These are phyloP conservation scores for Kuraishia piskuri DNA, from an alignment of 805 yeast species.

Conservation along the genomic window DNA sequence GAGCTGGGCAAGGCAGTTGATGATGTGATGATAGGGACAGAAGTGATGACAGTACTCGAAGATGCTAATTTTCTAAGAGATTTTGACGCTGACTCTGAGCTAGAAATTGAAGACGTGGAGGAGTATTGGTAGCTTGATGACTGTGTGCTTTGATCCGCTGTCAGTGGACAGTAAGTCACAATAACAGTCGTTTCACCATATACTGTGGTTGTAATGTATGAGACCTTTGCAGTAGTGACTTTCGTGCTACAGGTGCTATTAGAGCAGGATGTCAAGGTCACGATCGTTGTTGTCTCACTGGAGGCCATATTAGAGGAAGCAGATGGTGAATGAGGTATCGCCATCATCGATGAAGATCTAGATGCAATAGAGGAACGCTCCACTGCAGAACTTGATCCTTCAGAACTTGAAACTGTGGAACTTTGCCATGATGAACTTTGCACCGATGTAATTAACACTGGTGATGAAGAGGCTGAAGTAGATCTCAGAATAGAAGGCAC, in stretches of 20 bases:
- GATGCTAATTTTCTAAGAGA: background rate
- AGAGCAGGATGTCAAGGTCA: conserved; percentile 1
- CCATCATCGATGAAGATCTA: background rate
- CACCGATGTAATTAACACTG: too few species aligned
- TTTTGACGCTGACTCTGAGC: too few species aligned
- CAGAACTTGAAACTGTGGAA: too few species aligned
- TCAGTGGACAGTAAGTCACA: background rate
- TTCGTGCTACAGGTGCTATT: background rate
- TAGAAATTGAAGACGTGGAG: too few species aligned
- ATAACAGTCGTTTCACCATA: background rate
- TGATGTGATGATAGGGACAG: too few species aligned
- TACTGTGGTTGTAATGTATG: background rate
- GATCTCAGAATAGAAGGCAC: too few species aligned
- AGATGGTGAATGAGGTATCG: background rate
- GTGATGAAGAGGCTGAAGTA: too few species aligned
- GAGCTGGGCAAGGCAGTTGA: too few species aligned
- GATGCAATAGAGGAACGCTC: background rate
- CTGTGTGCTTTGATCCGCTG: background rate
- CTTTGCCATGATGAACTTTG: too few species aligned
- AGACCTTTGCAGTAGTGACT: background rate
- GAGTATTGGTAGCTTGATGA: too few species aligned
- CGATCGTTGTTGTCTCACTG: background rate
- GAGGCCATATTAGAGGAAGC: background rate
- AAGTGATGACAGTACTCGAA: too few species aligned
- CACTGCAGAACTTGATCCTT: background rate